phyloP scores from a whole-genome alignment of 176 grass and related monocot species.

The Oryza punctata region DNA sequence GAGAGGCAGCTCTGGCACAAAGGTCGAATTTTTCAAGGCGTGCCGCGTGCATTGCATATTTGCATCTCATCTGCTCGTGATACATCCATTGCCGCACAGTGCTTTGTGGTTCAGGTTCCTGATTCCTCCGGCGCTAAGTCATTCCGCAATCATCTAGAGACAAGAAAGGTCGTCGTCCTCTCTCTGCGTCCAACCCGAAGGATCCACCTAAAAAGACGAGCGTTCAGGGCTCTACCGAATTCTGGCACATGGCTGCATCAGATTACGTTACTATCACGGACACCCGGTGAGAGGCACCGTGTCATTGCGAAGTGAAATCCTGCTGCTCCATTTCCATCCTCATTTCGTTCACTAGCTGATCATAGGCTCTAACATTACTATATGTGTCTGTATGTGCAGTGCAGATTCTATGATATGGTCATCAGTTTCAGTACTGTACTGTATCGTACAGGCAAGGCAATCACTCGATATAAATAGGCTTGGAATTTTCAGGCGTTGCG shows the following conservation, averaged over 20 bases:
- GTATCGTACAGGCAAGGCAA: neutral
- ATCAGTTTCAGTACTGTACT: neutral
- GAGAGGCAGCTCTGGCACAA: neutral
- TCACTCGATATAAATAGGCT: neutral
- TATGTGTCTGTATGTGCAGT: too few relatives aligned
- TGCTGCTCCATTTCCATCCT: neutral
- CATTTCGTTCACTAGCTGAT: neutral
- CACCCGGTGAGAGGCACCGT: neutral
- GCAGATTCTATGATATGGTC: too few relatives aligned
- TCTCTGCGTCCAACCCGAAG: neutral
- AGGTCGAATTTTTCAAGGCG: neutral
- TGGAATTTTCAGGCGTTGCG: neutral
- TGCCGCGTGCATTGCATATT: neutral
- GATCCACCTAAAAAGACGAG: constrained; percentile 18
- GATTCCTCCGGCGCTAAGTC: constrained; percentile 46
- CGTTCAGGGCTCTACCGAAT: neutral
- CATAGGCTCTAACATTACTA: neutral
- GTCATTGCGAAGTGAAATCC: neutral
- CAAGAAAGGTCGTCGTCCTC: neutral
- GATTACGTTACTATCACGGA: neutral
- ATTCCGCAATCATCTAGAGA: constrained; percentile 31
- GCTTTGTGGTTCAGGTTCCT: neutral
- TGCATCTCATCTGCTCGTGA: neutral
- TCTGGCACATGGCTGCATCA: neutral
- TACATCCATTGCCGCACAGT: neutral